These are phyloP conservation scores for Yamadazyma sp. DNA, from an alignment of 1,139 yeast genomes.

Conservation along the genomic window DNA sequence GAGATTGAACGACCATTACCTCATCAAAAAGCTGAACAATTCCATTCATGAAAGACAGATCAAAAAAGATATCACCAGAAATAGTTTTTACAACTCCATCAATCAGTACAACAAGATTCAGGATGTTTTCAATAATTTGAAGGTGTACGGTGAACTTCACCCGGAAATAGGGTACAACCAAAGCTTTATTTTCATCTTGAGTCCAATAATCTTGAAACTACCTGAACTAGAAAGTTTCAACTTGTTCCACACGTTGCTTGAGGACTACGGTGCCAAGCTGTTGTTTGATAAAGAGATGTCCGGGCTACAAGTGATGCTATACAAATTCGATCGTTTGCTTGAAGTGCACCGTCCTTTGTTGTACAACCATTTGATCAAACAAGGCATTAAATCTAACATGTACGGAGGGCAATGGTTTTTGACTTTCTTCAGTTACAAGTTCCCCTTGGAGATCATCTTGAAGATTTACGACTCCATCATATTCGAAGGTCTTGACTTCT, in stretches of 20 bases:
- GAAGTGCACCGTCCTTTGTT: constrained; percentile 70
- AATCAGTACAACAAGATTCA: constrained; percentile 50
- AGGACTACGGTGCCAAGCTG: constrained; percentile 73
- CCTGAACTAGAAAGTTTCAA: constrained; percentile 85
- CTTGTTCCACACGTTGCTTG: constrained; percentile 78
- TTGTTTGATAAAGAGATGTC: constrained; percentile 90
- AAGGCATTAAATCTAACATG: constrained; percentile 89
- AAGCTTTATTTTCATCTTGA: constrained; percentile 92
- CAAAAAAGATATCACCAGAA: constrained; percentile 77
- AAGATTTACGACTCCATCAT: constrained; percentile 82
- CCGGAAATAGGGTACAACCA: constrained; percentile 96
- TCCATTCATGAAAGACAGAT: constrained; percentile 77
- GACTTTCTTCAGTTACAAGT: constrained; percentile 90
- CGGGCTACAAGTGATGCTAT: constrained; percentile 78
- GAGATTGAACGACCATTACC: constrained; percentile 68
- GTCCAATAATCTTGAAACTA: constrained; percentile 81
- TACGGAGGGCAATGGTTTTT: constrained; percentile 96
- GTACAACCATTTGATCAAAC: constrained; percentile 73
- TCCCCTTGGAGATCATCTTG: constrained; percentile 80
- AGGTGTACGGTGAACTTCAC: constrained; percentile 83
- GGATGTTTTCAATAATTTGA: constrained; percentile 71
- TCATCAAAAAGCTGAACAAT: constrained; percentile 48
- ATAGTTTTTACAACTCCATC: constrained; percentile 72
- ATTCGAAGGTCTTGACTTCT: constrained; percentile 85
- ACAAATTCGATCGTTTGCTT: constrained; percentile 83